These are phyloP conservation scores for Acanthamoeba triangularis DNA, from an alignment of 208 protist genomes.

Conservation along the genomic window DNA sequence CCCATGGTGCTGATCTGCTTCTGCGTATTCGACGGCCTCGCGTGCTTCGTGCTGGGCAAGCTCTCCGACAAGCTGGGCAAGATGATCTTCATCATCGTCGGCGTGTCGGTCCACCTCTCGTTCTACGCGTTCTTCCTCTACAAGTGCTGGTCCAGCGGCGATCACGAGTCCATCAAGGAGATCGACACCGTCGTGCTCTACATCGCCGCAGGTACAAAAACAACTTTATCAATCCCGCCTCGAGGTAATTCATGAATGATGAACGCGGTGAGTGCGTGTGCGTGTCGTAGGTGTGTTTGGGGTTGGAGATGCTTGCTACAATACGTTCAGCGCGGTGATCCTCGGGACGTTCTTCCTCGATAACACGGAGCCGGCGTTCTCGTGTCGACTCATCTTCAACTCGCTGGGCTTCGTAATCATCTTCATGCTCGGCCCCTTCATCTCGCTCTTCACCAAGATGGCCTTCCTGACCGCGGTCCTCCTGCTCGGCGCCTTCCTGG, in stretches of 20 bases:
- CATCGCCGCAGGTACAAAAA: not conserved
- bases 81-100: constrained; percentile 6
- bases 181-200: not conserved
- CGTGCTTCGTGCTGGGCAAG: not conserved
- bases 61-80: constrained; percentile 29
- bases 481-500: not conserved
- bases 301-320: not conserved
- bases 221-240: no score
- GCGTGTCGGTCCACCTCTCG: not conserved
- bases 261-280: no score
- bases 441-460: not conserved
- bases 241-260: no score
- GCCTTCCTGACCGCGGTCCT: not conserved
- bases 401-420: not conserved
- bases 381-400: not conserved
- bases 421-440: not conserved
- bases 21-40: constrained; percentile 8
- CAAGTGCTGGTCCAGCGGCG: not conserved
- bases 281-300: not conserved
- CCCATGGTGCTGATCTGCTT: not conserved
- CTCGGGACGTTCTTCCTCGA: not conserved
- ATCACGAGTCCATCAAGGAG: constrained; percentile 1
- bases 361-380: constrained; percentile 44
- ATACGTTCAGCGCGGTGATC: constrained; percentile 23
- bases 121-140: constrained; percentile 43